phyloP scores from a whole-genome alignment of 441 rosid species.

The Jatropha multifida region DNA sequence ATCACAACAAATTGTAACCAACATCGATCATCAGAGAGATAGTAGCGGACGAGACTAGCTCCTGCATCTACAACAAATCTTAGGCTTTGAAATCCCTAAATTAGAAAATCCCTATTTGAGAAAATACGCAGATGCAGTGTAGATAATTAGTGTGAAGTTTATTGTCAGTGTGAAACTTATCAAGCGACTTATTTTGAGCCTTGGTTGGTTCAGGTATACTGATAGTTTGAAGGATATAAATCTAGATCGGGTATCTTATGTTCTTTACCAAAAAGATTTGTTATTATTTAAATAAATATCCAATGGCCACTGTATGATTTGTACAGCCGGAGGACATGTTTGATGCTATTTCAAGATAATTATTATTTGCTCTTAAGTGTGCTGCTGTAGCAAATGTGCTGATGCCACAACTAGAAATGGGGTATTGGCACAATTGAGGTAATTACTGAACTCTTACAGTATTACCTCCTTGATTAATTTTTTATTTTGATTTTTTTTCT shows the following conservation, averaged over 20 bases:
- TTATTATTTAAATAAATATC: slow-evolving; percentile 11
- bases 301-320: slow-evolving; percentile 20
- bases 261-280: slow-evolving; percentile 12
- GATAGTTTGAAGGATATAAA: slow-evolving; percentile 82
- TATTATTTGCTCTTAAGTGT: slow-evolving; percentile 89
- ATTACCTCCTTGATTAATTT: no score
- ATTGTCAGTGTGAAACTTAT: background rate
- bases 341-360: slow-evolving; percentile 93
- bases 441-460: background rate
- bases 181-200: slow-evolving; percentile 26
- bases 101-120: no score
- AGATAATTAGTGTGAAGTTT: background rate
- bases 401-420: slow-evolving; percentile 74
- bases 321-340: slow-evolving; percentile 88
- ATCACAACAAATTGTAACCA: no score
- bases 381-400: slow-evolving; percentile 90
- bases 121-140: no score
- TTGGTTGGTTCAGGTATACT: slow-evolving; percentile 72
- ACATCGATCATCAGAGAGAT: no score
- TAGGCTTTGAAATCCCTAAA: no score
- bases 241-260: slow-evolving; percentile 61
- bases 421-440: slow-evolving; percentile 74
- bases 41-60: no score
- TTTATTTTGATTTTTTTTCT: no score
- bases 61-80: no score